Conservation (phyloP, 164 flowering plant genomes). For the Kalanchoe fedtschenkoi region DNA sequence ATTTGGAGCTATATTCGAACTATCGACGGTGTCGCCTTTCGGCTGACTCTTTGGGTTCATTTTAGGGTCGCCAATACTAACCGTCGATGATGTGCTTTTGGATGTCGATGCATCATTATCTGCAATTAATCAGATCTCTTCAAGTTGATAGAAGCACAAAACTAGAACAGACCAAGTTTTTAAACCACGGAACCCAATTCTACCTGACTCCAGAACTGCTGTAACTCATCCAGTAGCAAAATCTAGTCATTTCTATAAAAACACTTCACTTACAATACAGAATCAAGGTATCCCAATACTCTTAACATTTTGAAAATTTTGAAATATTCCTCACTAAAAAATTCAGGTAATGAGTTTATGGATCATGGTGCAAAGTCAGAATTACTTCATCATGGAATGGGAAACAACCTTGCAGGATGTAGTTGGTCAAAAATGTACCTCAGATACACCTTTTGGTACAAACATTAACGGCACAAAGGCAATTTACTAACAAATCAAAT, state of each 20-base stretch:
- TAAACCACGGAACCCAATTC: background rate
- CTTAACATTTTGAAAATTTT: background rate
- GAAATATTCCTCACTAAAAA: no score
- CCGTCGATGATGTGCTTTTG: conserved; percentile 10
- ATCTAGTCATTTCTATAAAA: no score
- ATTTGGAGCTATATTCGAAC: conserved; percentile 13
- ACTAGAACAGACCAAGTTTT: background rate
- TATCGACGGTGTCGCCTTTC: conserved; percentile 8
- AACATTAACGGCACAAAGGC: no score
- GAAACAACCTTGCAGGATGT: no score
- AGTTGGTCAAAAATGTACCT: no score
- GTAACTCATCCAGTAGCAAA: background rate
- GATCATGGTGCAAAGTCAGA: no score
- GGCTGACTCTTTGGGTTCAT: conserved; percentile 14
- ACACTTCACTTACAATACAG: no score
- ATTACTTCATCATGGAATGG: no score
- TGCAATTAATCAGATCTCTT: conserved; percentile 17
- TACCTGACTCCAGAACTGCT: background rate
- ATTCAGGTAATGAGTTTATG: no score
- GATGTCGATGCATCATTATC: conserved; percentile 22
- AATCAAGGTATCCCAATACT: no score
- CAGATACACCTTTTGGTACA: no score
- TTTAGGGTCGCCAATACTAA: conserved; percentile 14
- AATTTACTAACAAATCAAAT: no score
- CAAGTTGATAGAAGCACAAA: background rate